phyloP scores from a whole-genome alignment of 2,329 filamentous ascomycete genomes.

The Phyllosticta capitalensis region DNA sequence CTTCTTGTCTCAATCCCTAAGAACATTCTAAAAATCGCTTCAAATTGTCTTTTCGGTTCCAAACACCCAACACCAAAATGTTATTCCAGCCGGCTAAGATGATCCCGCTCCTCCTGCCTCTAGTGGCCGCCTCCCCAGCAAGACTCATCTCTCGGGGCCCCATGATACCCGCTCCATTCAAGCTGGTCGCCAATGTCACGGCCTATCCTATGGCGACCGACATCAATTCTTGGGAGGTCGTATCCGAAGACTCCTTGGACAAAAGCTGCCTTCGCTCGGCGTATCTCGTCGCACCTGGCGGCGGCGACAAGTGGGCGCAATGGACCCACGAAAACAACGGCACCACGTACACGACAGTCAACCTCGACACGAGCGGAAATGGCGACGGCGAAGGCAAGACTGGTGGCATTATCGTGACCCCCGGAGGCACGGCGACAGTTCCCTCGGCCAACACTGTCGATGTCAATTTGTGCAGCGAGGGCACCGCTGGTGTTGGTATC shows the following conservation, averaged over 20 bases:
- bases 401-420: constrained; percentile 7
- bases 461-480: not conserved
- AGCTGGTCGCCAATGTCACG: not conserved
- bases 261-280: not conserved
- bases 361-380: not conserved
- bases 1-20: not conserved
- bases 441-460: constrained; percentile 5
- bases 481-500: constrained; percentile 2
- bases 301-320: not conserved
- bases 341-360: not conserved
- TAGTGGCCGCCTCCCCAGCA: not conserved
- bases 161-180: not conserved
- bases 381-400: not conserved
- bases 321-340: not conserved
- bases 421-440: constrained; percentile 11
- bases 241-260: not conserved
- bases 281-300: not conserved
- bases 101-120: not conserved
- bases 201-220: not conserved
- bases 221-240: not conserved
- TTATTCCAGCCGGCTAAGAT: not conserved
- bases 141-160: not conserved
- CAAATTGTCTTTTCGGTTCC: not conserved
- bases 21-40: not conserved
- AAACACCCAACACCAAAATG: not conserved